Evolutionary conservation across 2,329 filamentous ascomycete genomes (phyloP).

Genomic region (Thielaviopsis populi): DNA sequence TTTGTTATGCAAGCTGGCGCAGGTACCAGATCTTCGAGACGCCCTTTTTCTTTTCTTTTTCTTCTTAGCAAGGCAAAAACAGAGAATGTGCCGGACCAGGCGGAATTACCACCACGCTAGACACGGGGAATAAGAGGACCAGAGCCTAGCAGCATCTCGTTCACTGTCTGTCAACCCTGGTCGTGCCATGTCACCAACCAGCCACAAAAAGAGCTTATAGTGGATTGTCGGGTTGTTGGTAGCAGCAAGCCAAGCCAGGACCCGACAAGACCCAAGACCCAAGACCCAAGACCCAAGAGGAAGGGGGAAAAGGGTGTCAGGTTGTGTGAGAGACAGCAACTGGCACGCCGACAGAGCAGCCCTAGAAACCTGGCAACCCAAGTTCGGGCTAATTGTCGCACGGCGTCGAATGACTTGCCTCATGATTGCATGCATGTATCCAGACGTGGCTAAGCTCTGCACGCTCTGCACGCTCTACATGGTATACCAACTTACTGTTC

Average conservation of each 20-base stretch:
- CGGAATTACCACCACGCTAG: neutral
- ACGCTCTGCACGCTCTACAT: neutral
- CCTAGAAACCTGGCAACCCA: no score
- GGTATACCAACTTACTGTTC: neutral
- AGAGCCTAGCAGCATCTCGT: neutral
- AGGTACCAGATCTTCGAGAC: neutral
- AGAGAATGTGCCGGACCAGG: neutral
- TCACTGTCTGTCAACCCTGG: neutral
- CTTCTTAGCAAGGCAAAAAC: neutral
- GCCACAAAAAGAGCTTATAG: neutral
- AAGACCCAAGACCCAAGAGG: neutral
- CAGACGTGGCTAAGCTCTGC: neutral
- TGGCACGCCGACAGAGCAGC: neutral
- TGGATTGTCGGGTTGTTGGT: neutral
- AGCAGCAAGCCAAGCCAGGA: neutral
- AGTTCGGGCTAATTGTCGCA: neutral
- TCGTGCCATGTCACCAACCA: neutral
- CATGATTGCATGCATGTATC: constrained; percentile 5
- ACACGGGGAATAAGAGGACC: neutral
- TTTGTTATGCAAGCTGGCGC: neutral
- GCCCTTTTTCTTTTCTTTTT: neutral
- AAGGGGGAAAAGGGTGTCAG: neutral
- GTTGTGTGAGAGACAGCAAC: neutral
- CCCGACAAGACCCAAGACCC: neutral
- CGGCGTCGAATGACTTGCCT: constrained; percentile 2